Conservation (phyloP, 345 rosid species). For the Kandelia obovata region DNA sequence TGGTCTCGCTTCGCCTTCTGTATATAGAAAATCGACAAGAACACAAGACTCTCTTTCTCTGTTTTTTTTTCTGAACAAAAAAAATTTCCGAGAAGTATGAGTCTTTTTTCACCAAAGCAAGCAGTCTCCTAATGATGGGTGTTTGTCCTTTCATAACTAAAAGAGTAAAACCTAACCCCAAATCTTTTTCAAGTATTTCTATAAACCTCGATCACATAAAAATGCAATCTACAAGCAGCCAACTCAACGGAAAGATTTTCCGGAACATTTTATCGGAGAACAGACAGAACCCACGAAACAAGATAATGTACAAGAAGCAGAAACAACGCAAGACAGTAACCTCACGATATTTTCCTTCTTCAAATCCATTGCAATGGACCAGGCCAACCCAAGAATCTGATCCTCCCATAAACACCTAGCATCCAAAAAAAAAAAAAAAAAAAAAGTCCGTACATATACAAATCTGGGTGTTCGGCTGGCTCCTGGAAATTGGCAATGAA, state of each 20-base stretch:
- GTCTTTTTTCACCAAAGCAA: no score
- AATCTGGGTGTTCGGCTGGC: not conserved
- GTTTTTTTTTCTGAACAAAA: no score
- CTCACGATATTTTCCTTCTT: constrained; percentile 57
- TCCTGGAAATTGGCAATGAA: not conserved
- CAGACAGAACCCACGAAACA: constrained; percentile 17
- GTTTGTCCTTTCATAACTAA: not conserved
- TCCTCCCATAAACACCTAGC: not conserved
- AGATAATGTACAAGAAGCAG: constrained; percentile 9
- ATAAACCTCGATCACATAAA: not conserved
- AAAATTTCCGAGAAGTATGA: no score
- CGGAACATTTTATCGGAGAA: not conserved
- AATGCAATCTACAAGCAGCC: not conserved
- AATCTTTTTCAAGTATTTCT: not conserved
- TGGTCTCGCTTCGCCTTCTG: no score
- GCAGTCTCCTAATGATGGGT: no score
- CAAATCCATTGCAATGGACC: constrained; percentile 43
- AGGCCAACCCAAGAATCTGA: constrained; percentile 4
- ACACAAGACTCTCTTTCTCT: no score
- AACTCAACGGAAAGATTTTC: not conserved
- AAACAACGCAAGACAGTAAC: constrained; percentile 24
- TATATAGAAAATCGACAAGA: no score
- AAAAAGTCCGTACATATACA: not conserved
- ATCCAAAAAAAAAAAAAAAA: not conserved
- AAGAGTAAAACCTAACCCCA: not conserved